phyloP scores from a whole-genome alignment of 345 rosid species.

The Eutrema heterophyllum region DNA sequence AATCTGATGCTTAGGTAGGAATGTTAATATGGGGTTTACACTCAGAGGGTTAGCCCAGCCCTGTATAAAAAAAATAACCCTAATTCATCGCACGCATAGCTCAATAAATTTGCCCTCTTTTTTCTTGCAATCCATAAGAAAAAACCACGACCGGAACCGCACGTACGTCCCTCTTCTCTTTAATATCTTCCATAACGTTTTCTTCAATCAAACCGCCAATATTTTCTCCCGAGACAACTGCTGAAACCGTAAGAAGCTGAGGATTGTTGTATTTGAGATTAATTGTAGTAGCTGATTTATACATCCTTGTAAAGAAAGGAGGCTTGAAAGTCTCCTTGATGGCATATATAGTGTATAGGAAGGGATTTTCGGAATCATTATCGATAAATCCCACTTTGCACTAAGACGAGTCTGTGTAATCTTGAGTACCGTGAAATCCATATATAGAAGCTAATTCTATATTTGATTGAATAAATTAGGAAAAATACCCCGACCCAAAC shows the following conservation, averaged over 20 bases:
- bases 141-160: neutral
- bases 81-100: neutral
- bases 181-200: neutral
- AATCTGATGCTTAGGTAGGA: no score
- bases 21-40: no score
- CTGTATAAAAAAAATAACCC: no score
- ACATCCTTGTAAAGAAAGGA: neutral
- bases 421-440: no score
- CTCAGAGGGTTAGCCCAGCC: no score
- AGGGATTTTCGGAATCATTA: neutral
- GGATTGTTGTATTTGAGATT: neutral
- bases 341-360: neutral
- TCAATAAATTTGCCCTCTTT: neutral
- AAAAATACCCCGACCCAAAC: no score
- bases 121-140: neutral
- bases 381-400: no score
- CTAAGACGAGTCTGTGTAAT: no score
- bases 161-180: neutral
- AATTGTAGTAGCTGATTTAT: neutral
- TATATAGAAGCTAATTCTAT: no score
- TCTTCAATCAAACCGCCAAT: neutral
- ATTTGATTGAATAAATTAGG: no score
- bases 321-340: conserved; percentile 5
- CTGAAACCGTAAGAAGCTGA: neutral
- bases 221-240: neutral